Conservation (phyloP, 768 basidiomycete genomes). For the Podaxis carcinomalis region DNA sequence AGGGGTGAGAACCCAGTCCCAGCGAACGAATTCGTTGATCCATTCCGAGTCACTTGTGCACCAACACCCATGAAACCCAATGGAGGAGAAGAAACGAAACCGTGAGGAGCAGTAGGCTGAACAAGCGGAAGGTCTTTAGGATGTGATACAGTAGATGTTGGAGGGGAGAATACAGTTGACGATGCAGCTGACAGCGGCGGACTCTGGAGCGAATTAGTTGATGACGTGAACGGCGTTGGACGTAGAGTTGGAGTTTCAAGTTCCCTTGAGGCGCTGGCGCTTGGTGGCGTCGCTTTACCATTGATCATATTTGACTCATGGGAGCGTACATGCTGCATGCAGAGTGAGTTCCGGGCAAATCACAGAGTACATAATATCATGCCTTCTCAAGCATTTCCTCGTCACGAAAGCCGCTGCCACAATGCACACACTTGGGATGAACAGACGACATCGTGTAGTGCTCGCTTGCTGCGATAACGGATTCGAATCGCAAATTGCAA, state of each 20-base stretch:
- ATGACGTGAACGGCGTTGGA: neutral
- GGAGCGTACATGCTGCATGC: conserved; percentile 15
- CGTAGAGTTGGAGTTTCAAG: conserved; percentile 5
- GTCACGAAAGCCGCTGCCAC: conserved; percentile 38
- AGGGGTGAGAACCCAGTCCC: conserved; percentile 23
- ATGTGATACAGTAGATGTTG: conserved; percentile 2
- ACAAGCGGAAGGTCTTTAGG: neutral
- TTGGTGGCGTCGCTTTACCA: neutral
- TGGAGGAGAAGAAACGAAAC: neutral
- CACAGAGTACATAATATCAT: conserved; percentile 7
- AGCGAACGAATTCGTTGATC: conserved; percentile 9
- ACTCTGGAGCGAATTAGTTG: neutral
- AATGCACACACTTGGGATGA: conserved; percentile 43
- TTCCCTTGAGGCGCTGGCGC: neutral
- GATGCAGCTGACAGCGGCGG: neutral
- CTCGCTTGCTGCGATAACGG: conserved; percentile 27
- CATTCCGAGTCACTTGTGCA: neutral
- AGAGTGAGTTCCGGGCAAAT: neutral
- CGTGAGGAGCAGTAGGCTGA: neutral
- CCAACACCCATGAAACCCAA: neutral
- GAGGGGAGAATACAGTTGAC: conserved; percentile 7
- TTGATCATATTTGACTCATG: neutral
- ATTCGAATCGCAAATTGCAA: conserved; percentile 38
- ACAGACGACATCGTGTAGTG: conserved; percentile 37
- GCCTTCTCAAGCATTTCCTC: conserved; percentile 33